A percentile compares a stretch with the other conserved stretches of the same genome.
Evolutionary conservation across 108 stramenopile genomes (phyloP).

Genomic region (Nannochloropsis salina): DNA sequence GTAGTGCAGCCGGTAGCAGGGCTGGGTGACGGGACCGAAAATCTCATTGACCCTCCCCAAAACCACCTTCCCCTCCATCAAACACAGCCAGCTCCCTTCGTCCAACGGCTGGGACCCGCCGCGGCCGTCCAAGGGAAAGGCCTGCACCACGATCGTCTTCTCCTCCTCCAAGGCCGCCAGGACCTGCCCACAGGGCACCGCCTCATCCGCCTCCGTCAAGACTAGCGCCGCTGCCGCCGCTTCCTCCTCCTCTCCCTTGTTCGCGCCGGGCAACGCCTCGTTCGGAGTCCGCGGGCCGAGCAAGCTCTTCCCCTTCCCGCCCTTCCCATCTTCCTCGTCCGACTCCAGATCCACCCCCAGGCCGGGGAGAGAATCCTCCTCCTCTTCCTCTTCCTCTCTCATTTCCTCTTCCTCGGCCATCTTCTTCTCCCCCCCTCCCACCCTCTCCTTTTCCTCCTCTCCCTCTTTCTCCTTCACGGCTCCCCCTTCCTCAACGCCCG

Average conservation of each 20-base stretch:
- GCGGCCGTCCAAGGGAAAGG: neutral
- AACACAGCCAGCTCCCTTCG: slow-evolving; percentile 19
- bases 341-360: neutral
- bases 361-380: neutral
- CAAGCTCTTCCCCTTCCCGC: neutral
- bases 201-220: neutral
- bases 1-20: slow-evolving; percentile 16
- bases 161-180: neutral
- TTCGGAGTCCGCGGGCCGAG: neutral
- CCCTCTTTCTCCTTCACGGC: neutral
- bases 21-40: neutral
- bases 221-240: neutral
- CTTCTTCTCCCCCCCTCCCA: slow-evolving; percentile 1
- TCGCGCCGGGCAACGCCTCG: neutral
- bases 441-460: neutral
- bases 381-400: neutral
- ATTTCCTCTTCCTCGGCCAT: neutral
- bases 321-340: neutral
- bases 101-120: neutral
- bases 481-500: neutral
- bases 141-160: slow-evolving; percentile 1
- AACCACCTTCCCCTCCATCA: neutral
- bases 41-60: neutral
- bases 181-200: neutral
- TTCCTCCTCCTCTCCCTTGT: neutral